Conservation (phyloP, 148 eudicot genomes). For the Bassia scoparia region DNA sequence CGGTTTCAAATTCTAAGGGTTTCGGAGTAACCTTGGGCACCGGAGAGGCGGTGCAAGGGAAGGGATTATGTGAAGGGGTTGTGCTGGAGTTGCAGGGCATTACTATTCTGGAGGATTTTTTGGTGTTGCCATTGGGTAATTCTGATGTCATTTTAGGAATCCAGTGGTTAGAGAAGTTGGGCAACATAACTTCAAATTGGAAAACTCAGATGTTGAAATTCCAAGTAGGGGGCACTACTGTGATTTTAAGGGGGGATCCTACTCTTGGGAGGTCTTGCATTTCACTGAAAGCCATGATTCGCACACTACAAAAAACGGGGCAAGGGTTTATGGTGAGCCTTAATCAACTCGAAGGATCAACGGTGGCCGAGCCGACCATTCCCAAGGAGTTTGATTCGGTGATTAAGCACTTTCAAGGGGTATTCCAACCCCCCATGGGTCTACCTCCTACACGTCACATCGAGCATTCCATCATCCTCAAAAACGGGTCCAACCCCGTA, state of each 20-base stretch:
- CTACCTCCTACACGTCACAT: neutral
- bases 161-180: neutral
- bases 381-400: too few relatives aligned
- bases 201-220: neutral
- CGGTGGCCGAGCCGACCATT: neutral
- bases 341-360: neutral
- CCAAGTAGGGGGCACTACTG: neutral
- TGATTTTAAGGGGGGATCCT: neutral
- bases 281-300: neutral
- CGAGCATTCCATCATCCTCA: neutral
- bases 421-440: neutral
- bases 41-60: neutral
- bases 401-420: too few relatives aligned
- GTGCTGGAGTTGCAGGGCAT: neutral
- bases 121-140: neutral
- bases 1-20: neutral
- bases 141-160: neutral
- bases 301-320: neutral
- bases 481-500: neutral
- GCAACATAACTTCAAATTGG: neutral
- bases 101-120: neutral
- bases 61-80: neutral
- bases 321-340: neutral
- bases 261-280: neutral
- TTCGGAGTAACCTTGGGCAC: neutral